phyloP scores from a whole-genome alignment of 2,329 filamentous ascomycete genomes.

The Leptoxyphium fumago region DNA sequence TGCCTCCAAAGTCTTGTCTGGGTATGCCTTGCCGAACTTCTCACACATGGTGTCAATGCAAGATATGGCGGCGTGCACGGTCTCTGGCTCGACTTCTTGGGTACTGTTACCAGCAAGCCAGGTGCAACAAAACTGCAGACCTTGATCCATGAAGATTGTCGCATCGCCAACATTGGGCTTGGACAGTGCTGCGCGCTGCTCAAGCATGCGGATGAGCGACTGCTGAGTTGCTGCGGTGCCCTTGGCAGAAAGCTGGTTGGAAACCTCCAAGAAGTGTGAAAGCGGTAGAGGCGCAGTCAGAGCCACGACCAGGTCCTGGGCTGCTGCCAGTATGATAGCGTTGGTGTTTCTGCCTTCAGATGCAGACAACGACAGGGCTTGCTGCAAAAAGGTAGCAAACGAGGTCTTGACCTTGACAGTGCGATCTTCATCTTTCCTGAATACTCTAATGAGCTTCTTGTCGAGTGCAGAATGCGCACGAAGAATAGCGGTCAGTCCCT shows the following conservation, averaged over 20 bases:
- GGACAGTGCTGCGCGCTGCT: conserved; percentile 61
- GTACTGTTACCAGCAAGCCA: not conserved
- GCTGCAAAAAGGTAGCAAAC: conserved; percentile 13
- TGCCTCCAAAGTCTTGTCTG: conserved; percentile 58
- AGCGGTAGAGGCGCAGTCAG: conserved; percentile 71
- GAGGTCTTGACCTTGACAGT: conserved; percentile 16
- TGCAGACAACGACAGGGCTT: conserved; percentile 31
- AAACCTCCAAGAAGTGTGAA: conserved; percentile 74
- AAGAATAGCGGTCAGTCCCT: conserved; percentile 24
- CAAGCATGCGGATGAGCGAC: conserved; percentile 68
- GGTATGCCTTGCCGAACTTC: conserved; percentile 87
- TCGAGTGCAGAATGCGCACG: conserved; percentile 7
- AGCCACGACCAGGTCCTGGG: conserved; percentile 58
- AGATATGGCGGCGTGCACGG: conserved; percentile 66
- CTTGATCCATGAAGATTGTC: conserved; percentile 40
- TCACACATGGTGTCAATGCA: conserved; percentile 89
- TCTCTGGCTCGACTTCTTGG: not conserved
- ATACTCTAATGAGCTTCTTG: conserved; percentile 13
- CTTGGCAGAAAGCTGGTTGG: conserved; percentile 65
- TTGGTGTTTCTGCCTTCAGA: conserved; percentile 3
- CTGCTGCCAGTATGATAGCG: conserved; percentile 17
- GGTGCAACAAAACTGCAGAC: not conserved
- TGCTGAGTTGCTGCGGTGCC: conserved; percentile 58
- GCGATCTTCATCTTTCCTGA: conserved; percentile 9
- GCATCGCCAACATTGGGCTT: conserved; percentile 58